Evolutionary conservation across 768 basidiomycete species (phyloP).

Genomic region (Cyclocybe aegerita): DNA sequence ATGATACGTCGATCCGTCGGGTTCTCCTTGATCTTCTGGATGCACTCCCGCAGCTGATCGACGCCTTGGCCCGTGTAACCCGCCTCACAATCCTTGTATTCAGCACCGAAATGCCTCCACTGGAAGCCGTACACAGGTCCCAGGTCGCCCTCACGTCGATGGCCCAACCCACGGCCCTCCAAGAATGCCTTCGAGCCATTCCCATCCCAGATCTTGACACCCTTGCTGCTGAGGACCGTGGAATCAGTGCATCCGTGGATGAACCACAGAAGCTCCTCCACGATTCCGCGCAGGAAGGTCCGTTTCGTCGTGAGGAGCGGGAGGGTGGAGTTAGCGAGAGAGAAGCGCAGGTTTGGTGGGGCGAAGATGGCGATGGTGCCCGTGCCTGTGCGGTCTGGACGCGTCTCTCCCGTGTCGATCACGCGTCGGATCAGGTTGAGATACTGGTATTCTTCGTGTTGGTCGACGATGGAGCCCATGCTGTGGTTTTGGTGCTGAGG

Average conservation of each 20-base stretch:
- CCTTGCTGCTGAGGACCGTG: slow-evolving; percentile 69
- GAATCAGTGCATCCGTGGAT: slow-evolving; percentile 83
- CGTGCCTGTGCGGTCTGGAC: slow-evolving; percentile 93
- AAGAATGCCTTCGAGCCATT: slow-evolving; percentile 90
- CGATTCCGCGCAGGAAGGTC: slow-evolving; percentile 87
- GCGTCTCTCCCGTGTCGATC: slow-evolving; percentile 69
- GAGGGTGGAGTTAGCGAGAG: slow-evolving; percentile 69
- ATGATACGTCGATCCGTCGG: slow-evolving; percentile 95
- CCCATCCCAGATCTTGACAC: slow-evolving; percentile 97
- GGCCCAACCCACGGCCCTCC: slow-evolving; percentile 78
- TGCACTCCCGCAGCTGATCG: slow-evolving; percentile 88
- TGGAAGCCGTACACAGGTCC: slow-evolving; percentile 98
- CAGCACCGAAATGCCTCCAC: slow-evolving; percentile 93
- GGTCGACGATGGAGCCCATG: slow-evolving; percentile 6
- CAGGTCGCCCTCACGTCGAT: slow-evolving; percentile 87
- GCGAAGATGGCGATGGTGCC: slow-evolving; percentile 93
- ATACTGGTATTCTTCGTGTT: slow-evolving; percentile 89
- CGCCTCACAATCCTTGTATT: slow-evolving; percentile 70
- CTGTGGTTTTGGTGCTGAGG: neutral
- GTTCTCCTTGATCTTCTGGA: slow-evolving; percentile 87
- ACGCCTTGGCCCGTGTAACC: slow-evolving; percentile 85
- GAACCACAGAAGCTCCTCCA: slow-evolving; percentile 97
- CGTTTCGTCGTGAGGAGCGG: slow-evolving; percentile 95
- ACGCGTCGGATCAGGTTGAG: slow-evolving; percentile 78
- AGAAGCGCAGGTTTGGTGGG: slow-evolving; percentile 87